Base-by-base conservation (phyloP, 345 rosid genomes). In the Luvunga scandens region DNA sequence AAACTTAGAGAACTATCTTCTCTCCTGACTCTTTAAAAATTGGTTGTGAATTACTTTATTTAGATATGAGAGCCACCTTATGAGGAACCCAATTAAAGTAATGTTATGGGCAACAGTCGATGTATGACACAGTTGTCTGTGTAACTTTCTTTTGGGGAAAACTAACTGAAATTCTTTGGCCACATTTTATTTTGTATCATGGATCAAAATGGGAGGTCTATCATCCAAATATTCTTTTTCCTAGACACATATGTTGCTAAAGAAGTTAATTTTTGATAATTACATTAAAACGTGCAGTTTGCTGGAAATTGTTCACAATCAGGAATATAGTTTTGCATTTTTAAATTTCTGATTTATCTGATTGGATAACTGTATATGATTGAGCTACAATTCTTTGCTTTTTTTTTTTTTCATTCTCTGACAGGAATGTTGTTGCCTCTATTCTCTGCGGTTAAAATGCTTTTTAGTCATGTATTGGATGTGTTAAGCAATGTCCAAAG, bases 381-480 rank as follows among this genome's bases (percentile, higher is more conserved):
- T 70, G 57, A 53, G 22, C 5, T 1, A 53, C 22, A 53, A 16
- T 53, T 53, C 57, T 53, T 53, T 53, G 57, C 57, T 16, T 50
- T 0, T 19, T 53, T 18, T 18, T n/a, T n/a, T n/a, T 53, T 16
- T 50, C 8, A 59, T 81, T n/a, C 38, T 73, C 63, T 82, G 57
- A 71, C 94, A 95, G 98, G 92, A 60, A 84, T 77, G 82, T 71
- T 73, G 75, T 79, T 82, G 77, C 91, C 92, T n/a, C 77, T 95
- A 85, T 84, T 91, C 80, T 84, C 95, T 62, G 87, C 89, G 80
- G 94, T 82, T 69, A 95, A 86, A 80, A 73, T 81, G 39, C 89
- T 95, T 71, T 93, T 90, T 86, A 84, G 78, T 83, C 97, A 95
- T 83, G 72, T 92, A 56, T 87, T 78, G 84, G 95, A 95, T 78